Base-by-base conservation (phyloP, 208 protist genomes). In the Angomonas deanei region DNA sequence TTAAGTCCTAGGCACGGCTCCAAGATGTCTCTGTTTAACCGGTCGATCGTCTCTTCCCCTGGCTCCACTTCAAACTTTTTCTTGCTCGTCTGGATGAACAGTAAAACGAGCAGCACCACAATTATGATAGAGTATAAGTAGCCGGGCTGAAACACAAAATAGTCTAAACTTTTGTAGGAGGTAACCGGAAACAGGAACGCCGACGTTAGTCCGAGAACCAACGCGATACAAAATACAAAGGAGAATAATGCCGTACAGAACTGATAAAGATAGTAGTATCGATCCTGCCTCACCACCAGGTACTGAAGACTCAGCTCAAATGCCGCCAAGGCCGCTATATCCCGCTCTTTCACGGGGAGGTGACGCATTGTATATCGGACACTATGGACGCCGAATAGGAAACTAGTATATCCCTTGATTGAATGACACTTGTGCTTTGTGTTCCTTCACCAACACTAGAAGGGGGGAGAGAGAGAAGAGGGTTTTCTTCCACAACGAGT, bases 281-380 rank as follows among this genome's bases (percentile, higher is more conserved):
- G 82, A 66, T 92, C 85, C 70, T 94, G 88, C 2, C 88, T 75
- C 5, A 94, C 57, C 17, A 85, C 60, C 24, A 85, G 81, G 59
- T 92, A 82, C 62, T 94, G 84, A 24, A 94, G 70, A 15, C 85
- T 74, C n/a, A 91, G 49, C 71, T 94, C 85, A 66, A 92, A 94
- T 19, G 88, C 88, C 13, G 79, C 81, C 64, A 87, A 76, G 13
- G 84, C 88, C 0, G 88, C 84, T 19, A 80, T 54, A 56, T 94
- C 84, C 50, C 88, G 81, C 60, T 89, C 86, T 68, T 92, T 92
- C 6, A 79, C 64, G 0, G 70, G 58, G 8, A 21, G 42, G 2
- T 15, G n/a, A 21, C 42, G n/a, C 53, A 52, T 46, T 3, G 28
- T 3, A 15, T 17, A 49, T 27, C 2, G 15, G 13, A 38, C 54